Evolutionary conservation across 768 basidiomycete genomes (phyloP).

Genomic region (Trametes meyenii): DNA sequence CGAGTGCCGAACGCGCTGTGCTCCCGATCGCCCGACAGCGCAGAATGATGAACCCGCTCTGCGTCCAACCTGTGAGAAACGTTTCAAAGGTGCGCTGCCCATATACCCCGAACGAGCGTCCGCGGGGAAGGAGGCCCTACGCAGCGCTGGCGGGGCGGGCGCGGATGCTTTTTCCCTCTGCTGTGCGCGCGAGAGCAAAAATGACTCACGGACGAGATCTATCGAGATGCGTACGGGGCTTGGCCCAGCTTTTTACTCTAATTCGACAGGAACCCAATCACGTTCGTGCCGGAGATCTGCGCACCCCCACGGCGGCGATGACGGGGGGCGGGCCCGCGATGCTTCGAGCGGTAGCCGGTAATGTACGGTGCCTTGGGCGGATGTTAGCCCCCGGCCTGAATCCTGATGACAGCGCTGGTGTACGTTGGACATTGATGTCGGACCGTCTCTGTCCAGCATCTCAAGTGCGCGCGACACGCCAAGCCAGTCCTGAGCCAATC

Average conservation of each 20-base stretch:
- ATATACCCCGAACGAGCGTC: conserved; percentile 6
- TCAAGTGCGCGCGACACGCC: no score
- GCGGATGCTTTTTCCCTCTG: neutral
- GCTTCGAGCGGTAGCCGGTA: neutral
- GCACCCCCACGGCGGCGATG: neutral
- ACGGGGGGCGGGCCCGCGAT: neutral
- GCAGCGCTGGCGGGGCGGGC: neutral
- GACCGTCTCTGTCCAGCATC: no score
- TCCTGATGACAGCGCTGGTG: no score
- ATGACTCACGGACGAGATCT: neutral
- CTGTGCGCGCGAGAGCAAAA: neutral
- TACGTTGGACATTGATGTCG: no score
- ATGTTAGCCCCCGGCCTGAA: neutral
- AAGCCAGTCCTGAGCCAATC: no score
- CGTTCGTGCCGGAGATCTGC: conserved; percentile 4
- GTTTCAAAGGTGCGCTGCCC: neutral
- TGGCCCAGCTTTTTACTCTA: conserved; percentile 2
- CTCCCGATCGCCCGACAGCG: neutral
- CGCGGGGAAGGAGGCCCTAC: neutral
- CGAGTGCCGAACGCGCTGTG: neutral
- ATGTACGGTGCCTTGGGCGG: neutral
- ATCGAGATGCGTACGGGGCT: neutral
- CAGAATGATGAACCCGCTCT: conserved; percentile 3
- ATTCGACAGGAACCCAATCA: conserved; percentile 6
- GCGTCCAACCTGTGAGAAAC: conserved; percentile 11